Evolutionary conservation across 306 rosid genomes (phyloP).

Genomic region (Ormosia emarginata): DNA sequence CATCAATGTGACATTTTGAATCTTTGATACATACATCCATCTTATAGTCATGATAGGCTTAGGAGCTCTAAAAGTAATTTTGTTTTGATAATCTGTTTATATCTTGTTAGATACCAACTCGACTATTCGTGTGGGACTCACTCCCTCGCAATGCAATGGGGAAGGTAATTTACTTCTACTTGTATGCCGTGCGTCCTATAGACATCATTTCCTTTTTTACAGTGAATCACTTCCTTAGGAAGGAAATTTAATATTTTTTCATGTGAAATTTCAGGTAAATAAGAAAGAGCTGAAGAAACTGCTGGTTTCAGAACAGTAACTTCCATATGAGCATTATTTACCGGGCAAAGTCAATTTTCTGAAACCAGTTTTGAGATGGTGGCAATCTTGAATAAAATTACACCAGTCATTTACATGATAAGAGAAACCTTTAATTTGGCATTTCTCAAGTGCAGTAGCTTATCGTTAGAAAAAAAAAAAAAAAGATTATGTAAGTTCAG

Average conservation of each 20-base stretch:
- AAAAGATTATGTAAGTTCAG: background rate
- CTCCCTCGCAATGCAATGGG: constrained; percentile 98
- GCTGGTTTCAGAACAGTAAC: constrained; percentile 42
- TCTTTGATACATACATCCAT: background rate
- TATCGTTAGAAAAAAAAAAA: background rate
- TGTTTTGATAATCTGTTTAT: constrained; percentile 6
- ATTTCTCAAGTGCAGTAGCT: background rate
- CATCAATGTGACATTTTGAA: background rate
- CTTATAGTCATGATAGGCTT: background rate
- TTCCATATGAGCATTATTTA: background rate
- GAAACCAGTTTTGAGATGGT: constrained; percentile 10
- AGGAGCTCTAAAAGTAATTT: background rate
- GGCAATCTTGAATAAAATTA: background rate
- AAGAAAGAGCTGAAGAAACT: constrained; percentile 80
- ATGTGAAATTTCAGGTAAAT: constrained; percentile 61
- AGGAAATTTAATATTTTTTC: background rate
- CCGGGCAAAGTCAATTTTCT: background rate
- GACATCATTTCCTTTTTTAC: background rate
- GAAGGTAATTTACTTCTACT: constrained; percentile 51
- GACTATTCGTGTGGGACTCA: constrained; percentile 63
- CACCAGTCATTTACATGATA: background rate
- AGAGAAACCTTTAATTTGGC: background rate
- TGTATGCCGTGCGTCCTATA: background rate
- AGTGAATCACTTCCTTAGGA: background rate
- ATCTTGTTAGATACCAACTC: constrained; percentile 64